phyloP scores from a whole-genome alignment of 2,329 filamentous ascomycete species.

The Parafenestella ontariensis region DNA sequence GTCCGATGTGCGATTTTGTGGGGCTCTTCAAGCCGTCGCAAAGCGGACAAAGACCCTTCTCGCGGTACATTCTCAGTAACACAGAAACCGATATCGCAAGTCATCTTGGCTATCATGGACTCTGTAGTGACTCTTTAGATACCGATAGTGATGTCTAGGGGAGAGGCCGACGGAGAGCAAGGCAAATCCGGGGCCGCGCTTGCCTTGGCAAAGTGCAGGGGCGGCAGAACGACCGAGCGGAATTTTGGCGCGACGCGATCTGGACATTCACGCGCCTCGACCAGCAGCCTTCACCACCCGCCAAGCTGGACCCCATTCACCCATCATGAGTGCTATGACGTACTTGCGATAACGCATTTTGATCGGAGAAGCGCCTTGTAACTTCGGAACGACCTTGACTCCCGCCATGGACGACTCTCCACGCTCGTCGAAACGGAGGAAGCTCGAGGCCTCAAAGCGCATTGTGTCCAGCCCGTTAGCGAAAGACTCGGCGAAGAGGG shows the following conservation, averaged over 20 bases:
- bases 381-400: neutral
- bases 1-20: slow-evolving; percentile 10
- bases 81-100: neutral
- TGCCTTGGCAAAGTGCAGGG: slow-evolving; percentile 17
- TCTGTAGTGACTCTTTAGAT: neutral
- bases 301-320: neutral
- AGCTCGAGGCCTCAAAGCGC: slow-evolving; percentile 38
- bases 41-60: neutral
- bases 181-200: slow-evolving; percentile 6
- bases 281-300: slow-evolving; percentile 6
- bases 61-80: neutral
- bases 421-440: slow-evolving; percentile 47
- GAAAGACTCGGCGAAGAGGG: slow-evolving; percentile 26
- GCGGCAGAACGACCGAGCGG: slow-evolving; percentile 8
- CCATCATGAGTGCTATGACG: slow-evolving; percentile 11
- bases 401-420: slow-evolving; percentile 43
- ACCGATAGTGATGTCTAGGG: neutral
- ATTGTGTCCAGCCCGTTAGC: slow-evolving; percentile 29
- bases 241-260: slow-evolving; percentile 28
- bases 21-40: slow-evolving; percentile 7
- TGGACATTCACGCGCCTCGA: slow-evolving; percentile 18
- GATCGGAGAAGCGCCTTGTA: neutral
- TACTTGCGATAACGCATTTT: slow-evolving; percentile 3
- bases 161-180: neutral
- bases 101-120: neutral